Evolutionary conservation across 1,284 basidiomycete genomes (phyloP).

Genomic region (Cystobasidium slooffiae): DNA sequence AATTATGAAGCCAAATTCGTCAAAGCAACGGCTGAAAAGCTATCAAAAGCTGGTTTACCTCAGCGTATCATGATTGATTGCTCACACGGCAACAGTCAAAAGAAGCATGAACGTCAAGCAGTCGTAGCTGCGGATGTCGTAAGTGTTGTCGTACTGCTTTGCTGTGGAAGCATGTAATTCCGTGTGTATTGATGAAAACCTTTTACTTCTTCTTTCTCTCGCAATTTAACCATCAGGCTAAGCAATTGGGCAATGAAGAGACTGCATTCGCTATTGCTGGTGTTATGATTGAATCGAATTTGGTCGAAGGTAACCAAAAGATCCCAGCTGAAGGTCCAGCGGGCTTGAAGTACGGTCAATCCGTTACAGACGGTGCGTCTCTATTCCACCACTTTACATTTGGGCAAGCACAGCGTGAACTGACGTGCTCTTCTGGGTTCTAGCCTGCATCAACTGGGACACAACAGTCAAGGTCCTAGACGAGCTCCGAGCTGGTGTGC

Average conservation of each 20-base stretch:
- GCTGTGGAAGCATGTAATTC: slow-evolving; percentile 16
- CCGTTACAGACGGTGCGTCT: slow-evolving; percentile 69
- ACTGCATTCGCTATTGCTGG: slow-evolving; percentile 83
- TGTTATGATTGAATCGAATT: slow-evolving; percentile 96
- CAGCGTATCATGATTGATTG: slow-evolving; percentile 77
- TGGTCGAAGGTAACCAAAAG: slow-evolving; percentile 85
- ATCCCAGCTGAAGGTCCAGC: slow-evolving; percentile 76
- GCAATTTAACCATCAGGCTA: slow-evolving; percentile 52
- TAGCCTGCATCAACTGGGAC: slow-evolving; percentile 86
- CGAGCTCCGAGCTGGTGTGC: slow-evolving; percentile 77
- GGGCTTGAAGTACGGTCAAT: slow-evolving; percentile 83
- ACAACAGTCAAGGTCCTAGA: slow-evolving; percentile 79
- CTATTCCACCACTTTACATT: neutral
- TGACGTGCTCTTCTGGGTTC: neutral
- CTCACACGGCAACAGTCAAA: slow-evolving; percentile 72
- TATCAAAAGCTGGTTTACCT: slow-evolving; percentile 76
- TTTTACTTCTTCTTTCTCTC: slow-evolving; percentile 10
- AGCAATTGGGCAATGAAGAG: slow-evolving; percentile 72
- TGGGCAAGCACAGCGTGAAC: neutral
- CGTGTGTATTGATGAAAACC: neutral
- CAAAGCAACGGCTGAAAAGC: slow-evolving; percentile 72
- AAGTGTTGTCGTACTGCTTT: slow-evolving; percentile 8
- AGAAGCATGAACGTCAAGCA: slow-evolving; percentile 66
- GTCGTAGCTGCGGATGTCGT: slow-evolving; percentile 61
- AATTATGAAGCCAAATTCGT: slow-evolving; percentile 82